Evolutionary conservation across 306 rosid species (phyloP).

Genomic region (Mucuna pruriens): DNA sequence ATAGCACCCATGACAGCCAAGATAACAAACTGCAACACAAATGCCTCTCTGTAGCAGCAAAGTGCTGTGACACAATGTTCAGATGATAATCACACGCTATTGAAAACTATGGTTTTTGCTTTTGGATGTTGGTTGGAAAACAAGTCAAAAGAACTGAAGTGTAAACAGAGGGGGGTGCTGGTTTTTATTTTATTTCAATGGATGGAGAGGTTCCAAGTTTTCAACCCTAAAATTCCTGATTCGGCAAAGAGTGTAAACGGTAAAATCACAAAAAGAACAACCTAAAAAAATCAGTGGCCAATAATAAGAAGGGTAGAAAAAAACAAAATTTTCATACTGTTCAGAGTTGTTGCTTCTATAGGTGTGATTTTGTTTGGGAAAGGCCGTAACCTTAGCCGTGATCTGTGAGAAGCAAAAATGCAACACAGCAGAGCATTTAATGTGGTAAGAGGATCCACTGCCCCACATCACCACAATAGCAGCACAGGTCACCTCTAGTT

Average conservation of each 20-base stretch:
- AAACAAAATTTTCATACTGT: neutral
- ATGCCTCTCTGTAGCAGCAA: neutral
- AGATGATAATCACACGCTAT: neutral
- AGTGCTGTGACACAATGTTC: neutral
- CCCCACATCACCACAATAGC: neutral
- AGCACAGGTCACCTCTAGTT: neutral
- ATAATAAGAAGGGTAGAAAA: neutral
- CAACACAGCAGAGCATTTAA: neutral
- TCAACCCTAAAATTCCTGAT: neutral
- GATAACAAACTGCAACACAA: neutral
- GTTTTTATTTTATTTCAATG: neutral
- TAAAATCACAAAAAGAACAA: neutral
- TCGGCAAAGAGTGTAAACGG: neutral
- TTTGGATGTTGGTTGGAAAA: neutral
- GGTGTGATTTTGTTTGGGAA: neutral
- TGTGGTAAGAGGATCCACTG: neutral
- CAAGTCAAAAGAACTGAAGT: neutral
- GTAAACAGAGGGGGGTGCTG: neutral
- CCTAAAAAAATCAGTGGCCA: neutral
- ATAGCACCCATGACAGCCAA: neutral
- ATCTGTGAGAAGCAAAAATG: neutral
- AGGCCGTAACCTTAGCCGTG: neutral
- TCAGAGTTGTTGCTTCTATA: neutral
- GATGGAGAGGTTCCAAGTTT: neutral
- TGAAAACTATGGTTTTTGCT: neutral